Evolutionary conservation across 1,139 yeast species (phyloP), one percentile per base, ranked within the genome.

Genomic region (Hansenula lynferdii): DNA sequence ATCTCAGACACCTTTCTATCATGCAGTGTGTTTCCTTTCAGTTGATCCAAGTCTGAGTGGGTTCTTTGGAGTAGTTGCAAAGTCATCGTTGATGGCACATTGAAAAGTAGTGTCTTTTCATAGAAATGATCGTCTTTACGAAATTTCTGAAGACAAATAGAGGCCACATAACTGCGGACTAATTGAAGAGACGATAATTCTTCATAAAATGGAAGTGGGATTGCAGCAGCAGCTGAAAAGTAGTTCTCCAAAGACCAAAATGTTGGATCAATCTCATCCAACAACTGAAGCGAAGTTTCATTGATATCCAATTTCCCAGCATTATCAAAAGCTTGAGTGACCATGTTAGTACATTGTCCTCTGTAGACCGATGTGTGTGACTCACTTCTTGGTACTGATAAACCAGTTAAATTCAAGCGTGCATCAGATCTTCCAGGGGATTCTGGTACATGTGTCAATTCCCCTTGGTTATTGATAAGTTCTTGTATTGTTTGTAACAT

Each of bases 161-260:
- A 33, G 3, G 31, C 29, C 7, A 27, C 15, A 15, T 28, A 37
- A 15, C 24, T 11, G 14, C 16, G 28, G 1, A 33, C 10, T 8
- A 35, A 25, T 28, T 20, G 40, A 40, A 41, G 41, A 37, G 31
- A 39, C 34, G 40, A 29, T 37, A 32, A 37, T 36, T 36, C 44
- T 43, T 16, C 40, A 40, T 29, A 45, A 43, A 31, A 43, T 27
- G 17, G 30, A 38, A 37, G 31, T 44, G 34, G 41, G 41, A 42
- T 33, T 37, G 24, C 35, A 15, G 20, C 23, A n/a, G 23, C 24
- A 14, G 33, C 26, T 31, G 19, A 8, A 3, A 36, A 9, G 22
- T 15, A 36, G 6, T 12, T 30, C 5, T 29, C 24, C 12, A 37
- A 15, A 12, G 27, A 28, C 40, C 40, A 37, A 34, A 37, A 37